These are phyloP conservation scores for Lipomyces yamanashiensis DNA, from an alignment of 805 yeast species.

Conservation along the genomic window DNA sequence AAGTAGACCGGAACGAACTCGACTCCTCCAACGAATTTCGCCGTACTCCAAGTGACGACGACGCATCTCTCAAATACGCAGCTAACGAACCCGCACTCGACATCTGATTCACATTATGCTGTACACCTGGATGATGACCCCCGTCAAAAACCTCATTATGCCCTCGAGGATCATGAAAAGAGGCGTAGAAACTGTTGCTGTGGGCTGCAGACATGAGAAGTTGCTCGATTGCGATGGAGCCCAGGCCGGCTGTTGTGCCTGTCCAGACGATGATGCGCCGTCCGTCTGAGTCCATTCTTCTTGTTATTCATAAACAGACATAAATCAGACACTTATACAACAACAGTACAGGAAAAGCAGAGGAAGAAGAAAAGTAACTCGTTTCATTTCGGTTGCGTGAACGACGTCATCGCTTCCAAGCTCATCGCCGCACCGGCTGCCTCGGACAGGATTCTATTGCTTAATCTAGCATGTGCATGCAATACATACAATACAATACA, in stretches of 20 bases:
- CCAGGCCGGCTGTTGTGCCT: conserved; percentile 32
- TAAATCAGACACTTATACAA: not conserved
- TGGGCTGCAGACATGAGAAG: conserved; percentile 18
- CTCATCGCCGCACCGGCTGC: not conserved
- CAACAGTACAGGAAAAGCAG: no score
- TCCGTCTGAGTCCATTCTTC: conserved; percentile 39
- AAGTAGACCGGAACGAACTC: no score
- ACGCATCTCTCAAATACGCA: not conserved
- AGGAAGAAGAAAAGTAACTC: no score
- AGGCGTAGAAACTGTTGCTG: not conserved
- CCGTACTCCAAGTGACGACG: conserved; percentile 1
- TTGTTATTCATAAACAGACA: not conserved
- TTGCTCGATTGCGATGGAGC: conserved; percentile 27
- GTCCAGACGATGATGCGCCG: conserved; percentile 35
- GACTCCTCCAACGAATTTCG: conserved; percentile 1
- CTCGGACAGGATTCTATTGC: not conserved
- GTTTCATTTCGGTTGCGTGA: no score
- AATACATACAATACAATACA: conserved; percentile 48
- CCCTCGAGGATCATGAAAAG: not conserved
- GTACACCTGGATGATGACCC: not conserved
- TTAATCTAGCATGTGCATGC: no score
- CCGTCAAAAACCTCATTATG: not conserved
- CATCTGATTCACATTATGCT: not conserved
- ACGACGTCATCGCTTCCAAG: no score
- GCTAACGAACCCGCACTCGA: not conserved